phyloP scores from a whole-genome alignment of 116 monocot genomes.

The Phalaenopsis hybrid region DNA sequence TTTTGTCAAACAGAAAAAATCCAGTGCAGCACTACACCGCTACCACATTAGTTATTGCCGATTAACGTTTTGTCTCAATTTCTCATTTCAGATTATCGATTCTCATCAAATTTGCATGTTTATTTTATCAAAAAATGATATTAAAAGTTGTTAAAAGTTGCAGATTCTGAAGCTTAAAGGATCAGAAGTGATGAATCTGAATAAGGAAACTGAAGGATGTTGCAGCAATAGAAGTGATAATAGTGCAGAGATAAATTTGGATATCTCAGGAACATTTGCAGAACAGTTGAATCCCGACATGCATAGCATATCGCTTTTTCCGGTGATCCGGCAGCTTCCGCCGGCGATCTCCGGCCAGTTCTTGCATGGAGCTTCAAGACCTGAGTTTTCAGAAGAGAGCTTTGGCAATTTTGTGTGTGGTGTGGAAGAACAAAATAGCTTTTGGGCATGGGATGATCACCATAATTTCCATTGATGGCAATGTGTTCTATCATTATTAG shows the following conservation, averaged over 20 bases:
- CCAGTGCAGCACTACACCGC: no score
- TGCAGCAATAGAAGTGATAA: constrained; percentile 93
- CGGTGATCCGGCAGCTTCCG: constrained; percentile 24
- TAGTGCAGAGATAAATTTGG: constrained; percentile 70
- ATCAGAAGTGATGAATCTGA: constrained; percentile 79
- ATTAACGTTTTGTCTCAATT: no score
- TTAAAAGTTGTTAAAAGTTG: neutral
- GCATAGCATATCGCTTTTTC: constrained; percentile 46
- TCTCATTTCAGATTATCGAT: no score
- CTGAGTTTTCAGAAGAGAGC: constrained; percentile 18
- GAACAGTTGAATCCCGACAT: constrained; percentile 6
- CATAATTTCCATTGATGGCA: constrained; percentile 24
- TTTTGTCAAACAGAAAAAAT: no score
- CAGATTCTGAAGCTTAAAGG: constrained; percentile 58
- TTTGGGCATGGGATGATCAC: constrained; percentile 55
- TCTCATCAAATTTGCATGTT: neutral
- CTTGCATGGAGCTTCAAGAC: no score
- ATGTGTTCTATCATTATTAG: no score
- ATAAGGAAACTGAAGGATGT: constrained; percentile 93
- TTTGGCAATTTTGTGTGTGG: constrained; percentile 70
- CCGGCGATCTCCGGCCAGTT: constrained; percentile 12
- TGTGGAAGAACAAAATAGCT: constrained; percentile 63
- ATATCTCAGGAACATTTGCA: constrained; percentile 51
- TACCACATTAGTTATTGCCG: no score
- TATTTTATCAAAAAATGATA: no score